Conservation (phyloP, 2,329 filamentous ascomycete genomes). For the Chaetomium sp. region DNA sequence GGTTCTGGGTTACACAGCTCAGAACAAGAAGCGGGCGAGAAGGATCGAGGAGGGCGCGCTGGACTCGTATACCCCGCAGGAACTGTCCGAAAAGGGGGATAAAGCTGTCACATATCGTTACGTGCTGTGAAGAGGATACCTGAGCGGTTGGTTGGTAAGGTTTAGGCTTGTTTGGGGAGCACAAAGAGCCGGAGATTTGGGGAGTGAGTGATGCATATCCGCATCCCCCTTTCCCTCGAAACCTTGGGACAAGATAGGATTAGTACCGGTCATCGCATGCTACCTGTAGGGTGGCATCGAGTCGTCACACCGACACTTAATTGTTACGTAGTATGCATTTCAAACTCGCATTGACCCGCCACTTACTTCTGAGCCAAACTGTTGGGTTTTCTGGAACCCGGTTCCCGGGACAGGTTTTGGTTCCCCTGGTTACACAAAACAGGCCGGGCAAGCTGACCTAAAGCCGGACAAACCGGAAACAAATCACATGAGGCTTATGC, state of each 20-base stretch:
- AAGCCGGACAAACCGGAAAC: neutral
- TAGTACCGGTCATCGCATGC: neutral
- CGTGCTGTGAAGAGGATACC: conserved; percentile 40
- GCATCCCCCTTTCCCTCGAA: neutral
- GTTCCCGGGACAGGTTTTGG: neutral
- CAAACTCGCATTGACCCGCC: neutral
- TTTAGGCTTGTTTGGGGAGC: neutral
- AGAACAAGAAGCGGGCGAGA: conserved; percentile 61
- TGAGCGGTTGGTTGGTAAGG: neutral
- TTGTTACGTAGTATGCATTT: neutral
- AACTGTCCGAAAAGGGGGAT: conserved; percentile 62
- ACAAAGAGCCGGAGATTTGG: neutral
- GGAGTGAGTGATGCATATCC: neutral
- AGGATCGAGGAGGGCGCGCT: conserved; percentile 49
- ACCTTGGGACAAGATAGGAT: neutral
- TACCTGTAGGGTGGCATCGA: neutral
- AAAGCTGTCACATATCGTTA: conserved; percentile 65
- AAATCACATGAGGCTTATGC: neutral
- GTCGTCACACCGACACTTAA: neutral
- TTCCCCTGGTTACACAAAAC: neutral
- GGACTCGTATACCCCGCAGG: conserved; percentile 45
- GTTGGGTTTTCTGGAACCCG: neutral
- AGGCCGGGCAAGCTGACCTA: neutral
- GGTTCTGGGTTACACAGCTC: conserved; percentile 54
- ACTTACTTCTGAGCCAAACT: neutral